Conservation (phyloP, 2,329 filamentous ascomycete species). For the Aspergillus fijiensis region DNA sequence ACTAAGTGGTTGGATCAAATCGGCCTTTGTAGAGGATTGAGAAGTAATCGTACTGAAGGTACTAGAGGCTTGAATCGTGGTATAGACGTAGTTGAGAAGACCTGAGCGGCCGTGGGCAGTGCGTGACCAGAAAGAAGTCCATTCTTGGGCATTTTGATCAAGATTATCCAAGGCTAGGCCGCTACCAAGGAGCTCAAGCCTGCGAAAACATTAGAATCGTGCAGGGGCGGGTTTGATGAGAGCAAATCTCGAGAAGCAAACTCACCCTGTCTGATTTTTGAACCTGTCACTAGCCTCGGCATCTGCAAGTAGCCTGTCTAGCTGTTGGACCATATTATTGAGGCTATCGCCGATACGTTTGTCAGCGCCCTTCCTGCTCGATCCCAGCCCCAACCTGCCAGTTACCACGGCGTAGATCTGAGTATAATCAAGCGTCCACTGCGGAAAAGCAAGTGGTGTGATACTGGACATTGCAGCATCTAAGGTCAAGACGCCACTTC, state of each 20-base stretch:
- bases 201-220: conserved; percentile 18
- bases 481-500: conserved; percentile 8
- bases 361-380: conserved; percentile 3
- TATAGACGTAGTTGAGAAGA: conserved; percentile 10
- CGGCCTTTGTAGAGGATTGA: conserved; percentile 14
- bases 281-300: conserved; percentile 6
- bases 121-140: conserved; percentile 28
- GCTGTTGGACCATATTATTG: conserved; percentile 22
- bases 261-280: conserved; percentile 34
- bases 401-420: conserved; percentile 28
- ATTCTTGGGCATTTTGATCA: conserved; percentile 34
- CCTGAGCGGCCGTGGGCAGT: background rate
- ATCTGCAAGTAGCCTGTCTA: conserved; percentile 17
- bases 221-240: background rate
- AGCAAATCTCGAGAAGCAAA: background rate
- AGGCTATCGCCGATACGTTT: conserved; percentile 17
- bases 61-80: conserved; percentile 23
- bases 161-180: conserved; percentile 36
- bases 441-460: conserved; percentile 18
- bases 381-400: conserved; percentile 13
- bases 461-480: conserved; percentile 13
- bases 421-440: conserved; percentile 33
- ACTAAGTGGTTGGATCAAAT: conserved; percentile 13
- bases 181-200: conserved; percentile 33
- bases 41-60: conserved; percentile 15